phyloP scores from a whole-genome alignment of 257 asterid species.

The Primulina huaijiensis region DNA sequence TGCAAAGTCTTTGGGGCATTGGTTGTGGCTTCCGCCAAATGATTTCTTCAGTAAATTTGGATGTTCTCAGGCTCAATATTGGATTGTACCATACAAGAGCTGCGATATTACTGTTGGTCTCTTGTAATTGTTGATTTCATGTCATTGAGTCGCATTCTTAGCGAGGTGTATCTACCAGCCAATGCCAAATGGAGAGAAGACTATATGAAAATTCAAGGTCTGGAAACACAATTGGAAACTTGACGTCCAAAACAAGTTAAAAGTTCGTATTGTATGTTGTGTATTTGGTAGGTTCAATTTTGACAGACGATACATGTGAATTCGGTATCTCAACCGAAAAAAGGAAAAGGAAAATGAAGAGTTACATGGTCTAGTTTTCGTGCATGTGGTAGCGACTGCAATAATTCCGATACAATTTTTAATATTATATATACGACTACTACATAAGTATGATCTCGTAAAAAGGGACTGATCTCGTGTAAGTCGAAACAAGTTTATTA shows the following conservation, averaged over 20 bases:
- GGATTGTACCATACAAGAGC: not conserved
- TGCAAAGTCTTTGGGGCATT: constrained; percentile 6
- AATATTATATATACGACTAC: too few species aligned
- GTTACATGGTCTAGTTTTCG: too few species aligned
- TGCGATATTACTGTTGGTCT: not conserved
- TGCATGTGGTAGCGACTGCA: too few species aligned
- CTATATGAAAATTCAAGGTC: too few species aligned
- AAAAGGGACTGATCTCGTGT: too few species aligned
- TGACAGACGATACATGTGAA: not conserved
- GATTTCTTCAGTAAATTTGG: not conserved
- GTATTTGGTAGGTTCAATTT: not conserved
- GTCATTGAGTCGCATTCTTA: not conserved
- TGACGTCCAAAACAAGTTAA: not conserved
- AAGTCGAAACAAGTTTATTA: too few species aligned
- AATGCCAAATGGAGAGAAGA: not conserved
- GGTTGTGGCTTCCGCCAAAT: constrained; percentile 4
- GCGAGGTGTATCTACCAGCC: not conserved
- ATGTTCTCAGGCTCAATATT: not conserved
- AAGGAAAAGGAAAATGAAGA: too few species aligned
- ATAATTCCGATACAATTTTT: too few species aligned
- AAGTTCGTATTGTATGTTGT: too few species aligned
- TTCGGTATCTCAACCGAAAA: not conserved
- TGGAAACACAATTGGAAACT: not conserved
- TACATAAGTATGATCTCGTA: too few species aligned
- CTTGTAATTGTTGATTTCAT: not conserved